Evolutionary conservation across 768 basidiomycete genomes (phyloP), one percentile per base, ranked within the genome.

Genomic region (Suillus clintonianus): DNA sequence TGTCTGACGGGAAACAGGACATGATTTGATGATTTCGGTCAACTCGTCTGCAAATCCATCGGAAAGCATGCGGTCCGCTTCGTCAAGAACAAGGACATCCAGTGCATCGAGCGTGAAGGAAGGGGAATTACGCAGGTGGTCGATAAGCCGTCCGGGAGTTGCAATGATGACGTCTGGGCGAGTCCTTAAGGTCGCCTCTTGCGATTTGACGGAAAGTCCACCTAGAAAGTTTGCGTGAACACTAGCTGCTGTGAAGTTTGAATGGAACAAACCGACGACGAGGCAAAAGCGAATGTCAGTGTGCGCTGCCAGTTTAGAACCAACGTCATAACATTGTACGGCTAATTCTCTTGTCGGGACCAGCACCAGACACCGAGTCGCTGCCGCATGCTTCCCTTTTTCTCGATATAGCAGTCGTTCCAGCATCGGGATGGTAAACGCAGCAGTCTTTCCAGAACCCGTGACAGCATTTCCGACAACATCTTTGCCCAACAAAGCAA

Each of bases 381-480:
- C 91, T 22, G 93, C 91, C 17, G 92, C 89, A 67, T 89, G 91
- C 73, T 89, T 92, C 19, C 93, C 91, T 67, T 92, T 89, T 67
- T 98, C 95, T 61, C 97, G 86, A 72, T 96, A 99, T 60, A 96
- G 77, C 36, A 99, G 81, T 62, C 97, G 90, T 76, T 99, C 97
- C 57, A 96, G 76, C 79, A 96, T 91, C 45, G 97, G 97, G 64
- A 99, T 89, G 71, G 91, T 90, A 78, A 99, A 99, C 2, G 97
- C 97, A 11, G 95, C 97, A 1, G 97, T 99, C 81, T 99, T 99
- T 64, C 97, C 97, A 5, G 95, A 97, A 65, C 97, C 97, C 19
- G 97, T 99, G 19, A 97, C 93, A 22, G 97, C 97, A 63, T 87
- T 90, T 37, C 97, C 97, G 60, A 99, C 95, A 42, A 99, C 85